Evolutionary conservation across 106 monocot species (phyloP), one percentile per base, ranked within the genome.

Genomic region (Dendrobium officinale): DNA sequence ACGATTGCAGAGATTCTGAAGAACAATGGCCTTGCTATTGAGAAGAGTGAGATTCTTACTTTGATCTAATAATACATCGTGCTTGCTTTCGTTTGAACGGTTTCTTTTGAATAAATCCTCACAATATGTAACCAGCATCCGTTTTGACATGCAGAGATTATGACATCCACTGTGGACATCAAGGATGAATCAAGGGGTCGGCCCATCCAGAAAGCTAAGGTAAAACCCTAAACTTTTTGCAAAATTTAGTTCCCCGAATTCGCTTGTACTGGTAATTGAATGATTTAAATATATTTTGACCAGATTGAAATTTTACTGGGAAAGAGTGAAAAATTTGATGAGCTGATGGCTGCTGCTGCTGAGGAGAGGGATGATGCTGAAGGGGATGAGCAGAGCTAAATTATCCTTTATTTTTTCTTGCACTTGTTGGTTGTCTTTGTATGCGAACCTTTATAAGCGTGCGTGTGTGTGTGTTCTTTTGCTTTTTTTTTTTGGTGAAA

Each of bases 1-100:
- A 95, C 92, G 22, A 86, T 95, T 56, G 90, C 95, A 1, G 95
- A 95, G 80, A 95, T 95, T 79, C 89, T 95, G 20, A 95, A 95
- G 77, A 95, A 95, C 78, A 95, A 92, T 75, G 95, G 95, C 0
- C 89, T 93, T 86, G 95, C 95, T 47, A 76, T 95, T 73, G 92
- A 89, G 81, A 95, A 95, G 84, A 95, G 95, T 95, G 66, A 83
- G 85, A 27, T 81, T 80, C 79, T 80, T 73, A 19, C 55, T 6
- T 80, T 78, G 64, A 26, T 42, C 31, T 19, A 49, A 9, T 75
- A 51, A 51, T 75, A 41, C 42, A 0, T 59, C 11, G 27, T 61
- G 9, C 2, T 58, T 61, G 33, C 5, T 22, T 26, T 16, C 22
- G 45, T 76, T 76, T 13, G 22, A 77, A 54, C 19, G n/a, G 17